phyloP scores from a whole-genome alignment of 179 eudicot genomes.

The Heliamphora pulchella region DNA sequence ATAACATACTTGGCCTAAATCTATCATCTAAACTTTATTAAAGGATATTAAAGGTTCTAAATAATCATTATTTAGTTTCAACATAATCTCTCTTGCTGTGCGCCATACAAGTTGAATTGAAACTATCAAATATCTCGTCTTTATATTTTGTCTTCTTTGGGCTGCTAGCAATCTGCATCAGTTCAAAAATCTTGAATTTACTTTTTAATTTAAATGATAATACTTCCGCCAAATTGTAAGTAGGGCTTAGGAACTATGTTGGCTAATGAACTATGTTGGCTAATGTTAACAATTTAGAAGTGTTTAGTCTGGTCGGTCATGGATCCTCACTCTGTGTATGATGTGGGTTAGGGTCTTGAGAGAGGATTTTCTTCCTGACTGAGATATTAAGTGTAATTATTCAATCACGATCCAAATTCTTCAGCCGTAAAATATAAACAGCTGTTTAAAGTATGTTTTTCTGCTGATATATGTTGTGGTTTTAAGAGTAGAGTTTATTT shows the following conservation, averaged over 20 bases:
- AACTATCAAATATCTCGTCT: background rate
- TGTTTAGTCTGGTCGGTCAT: too few relatives aligned
- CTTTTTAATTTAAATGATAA: background rate
- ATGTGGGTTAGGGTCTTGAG: too few relatives aligned
- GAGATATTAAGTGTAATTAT: background rate
- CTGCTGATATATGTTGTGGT: slow-evolving; percentile 3
- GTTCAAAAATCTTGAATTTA: background rate
- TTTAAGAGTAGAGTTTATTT: slow-evolving; percentile 7
- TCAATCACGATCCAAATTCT: background rate
- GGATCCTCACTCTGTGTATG: too few relatives aligned
- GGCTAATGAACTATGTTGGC: too few relatives aligned
- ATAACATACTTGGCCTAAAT: background rate
- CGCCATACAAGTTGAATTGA: background rate
- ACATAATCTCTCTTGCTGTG: background rate
- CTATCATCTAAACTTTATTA: background rate
- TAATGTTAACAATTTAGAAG: too few relatives aligned
- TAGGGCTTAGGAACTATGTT: too few relatives aligned
- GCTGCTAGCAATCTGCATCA: background rate
- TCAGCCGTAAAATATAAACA: background rate
- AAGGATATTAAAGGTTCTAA: background rate
- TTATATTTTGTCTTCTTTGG: background rate
- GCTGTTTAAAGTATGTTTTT: background rate
- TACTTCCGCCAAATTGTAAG: too few relatives aligned
- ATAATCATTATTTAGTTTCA: background rate
- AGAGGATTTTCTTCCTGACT: background rate